Evolutionary conservation across 805 yeast species (phyloP), one percentile per base, ranked within the genome.

Genomic region (Starmerella etchellsii): DNA sequence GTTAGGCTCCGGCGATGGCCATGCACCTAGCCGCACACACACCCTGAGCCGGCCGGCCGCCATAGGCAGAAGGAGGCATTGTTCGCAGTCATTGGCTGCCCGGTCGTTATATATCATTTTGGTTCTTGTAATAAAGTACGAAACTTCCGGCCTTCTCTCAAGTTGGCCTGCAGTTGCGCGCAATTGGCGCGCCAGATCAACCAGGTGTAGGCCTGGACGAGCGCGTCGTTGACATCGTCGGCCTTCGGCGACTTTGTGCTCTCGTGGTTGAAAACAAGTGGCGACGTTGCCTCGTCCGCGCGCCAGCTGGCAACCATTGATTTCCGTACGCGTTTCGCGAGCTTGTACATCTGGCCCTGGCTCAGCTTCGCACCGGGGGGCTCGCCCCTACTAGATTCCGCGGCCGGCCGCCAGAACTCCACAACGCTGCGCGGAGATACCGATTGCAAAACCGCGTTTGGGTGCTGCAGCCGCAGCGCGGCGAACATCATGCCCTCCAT

Each of bases 171-270:
- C 15, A 30, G 18, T 15, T 30, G 32, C 21, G 21, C 21, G 8
- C 39, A 15, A 42, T 63, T 65, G 4, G 48, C 31, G 28, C 64
- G 60, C 71, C 77, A 74, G 11, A 59, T 52, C 13, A 62, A 39
- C 65, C 72, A 70, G 1, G 71, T 65, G 2, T 76, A 44, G 1
- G 73, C 80, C 54, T 78, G 82, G 14, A 78, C 58, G n/a, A 78
- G 59, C 1, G 78, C 66, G 54, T 78, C 87, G 8, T 76, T 70
- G 41, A 78, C 59, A 54, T 78, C 87, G 54, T 78, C 87, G 9
- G 6, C 5, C n/a, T 34, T 34, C 20, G 16, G 5, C 8, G 11
- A 4, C 4, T 15, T 15, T 9, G 9, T 9, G n/a, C 10, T 27
- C 2, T 23, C 24, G n/a, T 40, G 14, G 4, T 19, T 22, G 16